phyloP scores from a whole-genome alignment of 257 asterid genomes.

The Coffea canephora region DNA sequence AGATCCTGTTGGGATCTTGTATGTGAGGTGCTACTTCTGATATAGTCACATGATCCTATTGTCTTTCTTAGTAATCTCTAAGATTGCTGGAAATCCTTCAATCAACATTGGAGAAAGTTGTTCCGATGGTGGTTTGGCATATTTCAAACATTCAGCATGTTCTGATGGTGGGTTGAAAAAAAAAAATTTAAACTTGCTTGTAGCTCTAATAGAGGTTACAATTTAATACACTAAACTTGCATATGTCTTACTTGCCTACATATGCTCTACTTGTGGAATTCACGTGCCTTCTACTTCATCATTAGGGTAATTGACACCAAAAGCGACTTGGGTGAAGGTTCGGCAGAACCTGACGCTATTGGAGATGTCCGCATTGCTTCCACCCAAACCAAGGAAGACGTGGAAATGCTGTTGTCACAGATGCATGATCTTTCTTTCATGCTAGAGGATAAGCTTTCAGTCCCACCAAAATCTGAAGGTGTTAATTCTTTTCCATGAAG shows the following conservation, averaged over 20 bases:
- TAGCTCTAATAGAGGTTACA: not conserved
- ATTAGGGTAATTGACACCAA: slow-evolving; percentile 20
- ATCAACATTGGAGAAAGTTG: not conserved
- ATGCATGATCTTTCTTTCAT: slow-evolving; percentile 55
- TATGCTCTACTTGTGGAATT: not conserved
- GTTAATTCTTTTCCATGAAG: slow-evolving; percentile 4
- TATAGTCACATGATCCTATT: not conserved
- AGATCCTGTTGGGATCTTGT: not conserved
- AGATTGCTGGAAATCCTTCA: not conserved
- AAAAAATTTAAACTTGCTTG: not conserved
- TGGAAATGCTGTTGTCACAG: slow-evolving; percentile 30
- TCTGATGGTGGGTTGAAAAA: not conserved
- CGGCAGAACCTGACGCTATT: slow-evolving; percentile 13
- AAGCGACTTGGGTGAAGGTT: slow-evolving; percentile 9
- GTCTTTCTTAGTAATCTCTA: too few species aligned
- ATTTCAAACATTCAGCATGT: not conserved
- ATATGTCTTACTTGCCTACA: too few species aligned
- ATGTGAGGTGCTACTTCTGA: not conserved
- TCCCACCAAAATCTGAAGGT: slow-evolving; percentile 33
- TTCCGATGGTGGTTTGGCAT: not conserved
- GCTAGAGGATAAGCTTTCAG: slow-evolving; percentile 36
- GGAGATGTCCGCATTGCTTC: slow-evolving; percentile 12
- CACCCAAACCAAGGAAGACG: slow-evolving; percentile 18
- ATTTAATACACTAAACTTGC: not conserved
- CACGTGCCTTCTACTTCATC: not conserved